phyloP scores from a whole-genome alignment of 1,284 basidiomycete species.

The Cystobasidium sp. region DNA sequence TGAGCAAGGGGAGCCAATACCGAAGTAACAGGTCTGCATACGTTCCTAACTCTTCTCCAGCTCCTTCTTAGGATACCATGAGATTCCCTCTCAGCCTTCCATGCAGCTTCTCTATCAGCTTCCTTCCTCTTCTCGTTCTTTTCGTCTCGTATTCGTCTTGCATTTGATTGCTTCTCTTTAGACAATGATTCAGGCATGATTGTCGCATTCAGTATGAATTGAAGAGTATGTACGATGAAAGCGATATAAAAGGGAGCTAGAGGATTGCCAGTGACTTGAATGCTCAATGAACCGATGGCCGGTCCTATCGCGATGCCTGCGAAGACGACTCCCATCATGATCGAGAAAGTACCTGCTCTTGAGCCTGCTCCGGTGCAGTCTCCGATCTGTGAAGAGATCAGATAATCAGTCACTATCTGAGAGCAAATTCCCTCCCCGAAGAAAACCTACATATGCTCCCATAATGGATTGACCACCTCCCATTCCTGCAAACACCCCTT shows the following conservation, averaged over 20 bases:
- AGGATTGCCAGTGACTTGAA: slow-evolving; percentile 26
- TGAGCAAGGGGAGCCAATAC: slow-evolving; percentile 35
- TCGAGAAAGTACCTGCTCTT: slow-evolving; percentile 34
- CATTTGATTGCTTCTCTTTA: slow-evolving; percentile 25
- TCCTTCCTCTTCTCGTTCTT: slow-evolving; percentile 18
- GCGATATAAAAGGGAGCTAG: slow-evolving; percentile 33
- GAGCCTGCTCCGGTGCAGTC: slow-evolving; percentile 39
- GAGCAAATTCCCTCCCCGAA: neutral
- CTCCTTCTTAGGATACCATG: neutral
- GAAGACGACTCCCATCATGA: slow-evolving; percentile 37
- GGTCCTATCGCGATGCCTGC: slow-evolving; percentile 38
- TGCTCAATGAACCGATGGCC: slow-evolving; percentile 26
- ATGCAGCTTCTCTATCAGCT: neutral
- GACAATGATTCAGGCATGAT: slow-evolving; percentile 42
- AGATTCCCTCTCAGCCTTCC: slow-evolving; percentile 7
- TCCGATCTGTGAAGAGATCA: slow-evolving; percentile 26
- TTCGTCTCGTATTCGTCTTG: neutral
- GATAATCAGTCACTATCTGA: neutral
- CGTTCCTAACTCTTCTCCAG: slow-evolving; percentile 5
- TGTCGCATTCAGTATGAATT: slow-evolving; percentile 1
- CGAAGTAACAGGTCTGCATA: slow-evolving; percentile 13
- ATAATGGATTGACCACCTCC: slow-evolving; percentile 34
- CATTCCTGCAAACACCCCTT: slow-evolving; percentile 29
- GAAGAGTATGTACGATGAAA: slow-evolving; percentile 27
- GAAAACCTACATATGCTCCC: slow-evolving; percentile 9